phyloP scores from a whole-genome alignment of 495 filamentous ascomycete species.

The Bryoglossum gracile region DNA sequence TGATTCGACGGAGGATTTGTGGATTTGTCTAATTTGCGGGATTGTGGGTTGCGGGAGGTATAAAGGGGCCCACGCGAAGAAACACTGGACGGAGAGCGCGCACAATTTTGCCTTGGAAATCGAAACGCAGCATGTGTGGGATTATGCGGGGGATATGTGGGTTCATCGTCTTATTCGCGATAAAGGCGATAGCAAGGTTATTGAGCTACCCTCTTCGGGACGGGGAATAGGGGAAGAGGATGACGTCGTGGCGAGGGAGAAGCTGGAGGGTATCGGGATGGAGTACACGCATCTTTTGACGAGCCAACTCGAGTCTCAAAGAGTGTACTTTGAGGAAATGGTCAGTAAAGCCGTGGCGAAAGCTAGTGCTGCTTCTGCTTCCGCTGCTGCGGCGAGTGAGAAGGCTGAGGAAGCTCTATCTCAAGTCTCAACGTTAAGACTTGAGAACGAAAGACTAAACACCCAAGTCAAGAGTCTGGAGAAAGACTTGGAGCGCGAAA shows the following conservation, averaged over 20 bases:
- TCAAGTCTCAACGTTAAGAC: conserved; percentile 46
- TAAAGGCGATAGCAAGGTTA: conserved; percentile 83
- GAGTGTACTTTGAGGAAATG: conserved; percentile 90
- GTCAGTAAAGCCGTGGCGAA: conserved; percentile 89
- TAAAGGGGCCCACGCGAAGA: conserved; percentile 86
- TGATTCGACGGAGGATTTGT: conserved; percentile 72
- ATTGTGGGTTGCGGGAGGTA: conserved; percentile 91
- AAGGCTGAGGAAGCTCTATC: conserved; percentile 44
- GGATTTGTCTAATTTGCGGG: conserved; percentile 92
- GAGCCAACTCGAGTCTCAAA: conserved; percentile 83
- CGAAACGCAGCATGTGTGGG: conserved; percentile 90
- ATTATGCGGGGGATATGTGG: conserved; percentile 90
- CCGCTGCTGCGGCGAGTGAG: conserved; percentile 54
- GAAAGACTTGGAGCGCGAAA: conserved; percentile 59
- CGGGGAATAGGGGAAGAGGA: conserved; percentile 29
- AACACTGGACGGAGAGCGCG: conserved; percentile 81
- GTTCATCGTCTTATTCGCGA: conserved; percentile 92
- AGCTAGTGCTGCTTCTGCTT: conserved; percentile 61
- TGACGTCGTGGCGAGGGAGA: conserved; percentile 80
- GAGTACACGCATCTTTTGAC: conserved; percentile 94
- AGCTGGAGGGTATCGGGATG: conserved; percentile 83
- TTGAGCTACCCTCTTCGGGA: conserved; percentile 59
- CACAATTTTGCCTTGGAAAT: conserved; percentile 93
- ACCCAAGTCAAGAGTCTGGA: conserved; percentile 60
- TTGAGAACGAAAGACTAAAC: conserved; percentile 47